Evolutionary conservation across 2,329 filamentous ascomycete species (phyloP).

Genomic region (Arthroderma sp.): DNA sequence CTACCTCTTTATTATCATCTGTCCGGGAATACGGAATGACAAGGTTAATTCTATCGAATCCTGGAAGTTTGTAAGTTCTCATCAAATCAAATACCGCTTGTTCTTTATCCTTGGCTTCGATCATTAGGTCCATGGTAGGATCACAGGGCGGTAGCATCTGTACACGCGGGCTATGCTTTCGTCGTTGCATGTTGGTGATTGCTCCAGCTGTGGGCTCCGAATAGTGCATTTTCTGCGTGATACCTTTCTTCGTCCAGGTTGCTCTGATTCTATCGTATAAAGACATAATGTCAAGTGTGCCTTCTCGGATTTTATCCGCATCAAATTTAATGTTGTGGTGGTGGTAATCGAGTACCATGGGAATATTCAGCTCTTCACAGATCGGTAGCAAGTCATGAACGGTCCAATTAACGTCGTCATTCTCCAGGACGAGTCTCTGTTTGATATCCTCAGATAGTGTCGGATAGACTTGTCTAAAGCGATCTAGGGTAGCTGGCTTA

Average conservation of each 20-base stretch:
- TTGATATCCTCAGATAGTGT: constrained; percentile 57
- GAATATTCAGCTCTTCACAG: constrained; percentile 89
- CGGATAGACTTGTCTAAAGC: constrained; percentile 65
- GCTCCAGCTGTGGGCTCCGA: constrained; percentile 68
- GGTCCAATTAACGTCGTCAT: constrained; percentile 87
- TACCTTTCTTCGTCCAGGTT: constrained; percentile 73
- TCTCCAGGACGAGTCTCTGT: constrained; percentile 73
- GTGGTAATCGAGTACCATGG: constrained; percentile 81
- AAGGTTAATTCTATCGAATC: constrained; percentile 61
- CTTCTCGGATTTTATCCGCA: constrained; percentile 57
- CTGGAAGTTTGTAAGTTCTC: constrained; percentile 72
- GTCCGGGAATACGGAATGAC: constrained; percentile 62
- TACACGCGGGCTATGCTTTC: constrained; percentile 76
- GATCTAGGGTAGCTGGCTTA: constrained; percentile 61
- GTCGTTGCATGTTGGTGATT: constrained; percentile 60
- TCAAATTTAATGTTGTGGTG: constrained; percentile 94
- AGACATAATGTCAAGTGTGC: constrained; percentile 64
- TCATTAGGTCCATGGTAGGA: constrained; percentile 88
- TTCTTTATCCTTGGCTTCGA: constrained; percentile 96
- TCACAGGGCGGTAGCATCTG: constrained; percentile 69
- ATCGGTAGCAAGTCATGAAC: constrained; percentile 81
- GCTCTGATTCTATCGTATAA: constrained; percentile 65
- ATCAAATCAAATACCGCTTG: constrained; percentile 92
- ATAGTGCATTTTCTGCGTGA: constrained; percentile 95
- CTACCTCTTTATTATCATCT: constrained; percentile 57